A percentile compares a stretch with the other conserved stretches of the same genome.
Conservation (phyloP, 768 basidiomycete genomes). For the Macrolepiota albuminosa region DNA sequence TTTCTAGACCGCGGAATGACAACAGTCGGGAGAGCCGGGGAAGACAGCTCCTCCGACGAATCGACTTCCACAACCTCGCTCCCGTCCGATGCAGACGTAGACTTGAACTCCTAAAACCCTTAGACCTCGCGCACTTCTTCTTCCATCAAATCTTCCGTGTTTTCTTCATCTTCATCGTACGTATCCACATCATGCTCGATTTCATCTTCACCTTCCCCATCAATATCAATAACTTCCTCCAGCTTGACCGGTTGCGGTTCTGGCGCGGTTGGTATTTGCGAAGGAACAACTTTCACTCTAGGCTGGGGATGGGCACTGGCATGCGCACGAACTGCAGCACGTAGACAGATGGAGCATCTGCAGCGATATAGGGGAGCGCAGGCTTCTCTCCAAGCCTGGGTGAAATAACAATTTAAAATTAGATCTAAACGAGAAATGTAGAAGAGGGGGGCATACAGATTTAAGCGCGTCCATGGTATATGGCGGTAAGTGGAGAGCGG, state of each 20-base stretch:
- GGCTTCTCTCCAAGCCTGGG: conserved; percentile 70
- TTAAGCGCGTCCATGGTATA: conserved; percentile 57
- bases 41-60: too few relatives aligned
- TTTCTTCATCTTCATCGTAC: too few relatives aligned
- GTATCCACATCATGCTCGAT: too few relatives aligned
- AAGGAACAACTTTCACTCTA: background rate
- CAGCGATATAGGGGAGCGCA: conserved; percentile 70
- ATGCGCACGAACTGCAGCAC: conserved; percentile 52
- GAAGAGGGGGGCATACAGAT: conserved; percentile 35
- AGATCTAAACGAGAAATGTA: conserved; percentile 1
- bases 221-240: conserved; percentile 11
- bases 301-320: conserved; percentile 17
- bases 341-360: conserved; percentile 68
- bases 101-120: too few relatives aligned
- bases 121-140: too few relatives aligned
- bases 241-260: conserved; percentile 5
- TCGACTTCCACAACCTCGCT: too few relatives aligned
- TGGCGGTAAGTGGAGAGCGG: conserved; percentile 43
- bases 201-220: conserved; percentile 22
- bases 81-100: too few relatives aligned
- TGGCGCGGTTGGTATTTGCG: conserved; percentile 4
- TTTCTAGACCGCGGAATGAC: too few relatives aligned
- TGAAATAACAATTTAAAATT: background rate
- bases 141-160: too few relatives aligned
- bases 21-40: too few relatives aligned